Base-by-base conservation (phyloP, 148 eudicot genomes). In the Amaranthus hypochondriacus region DNA sequence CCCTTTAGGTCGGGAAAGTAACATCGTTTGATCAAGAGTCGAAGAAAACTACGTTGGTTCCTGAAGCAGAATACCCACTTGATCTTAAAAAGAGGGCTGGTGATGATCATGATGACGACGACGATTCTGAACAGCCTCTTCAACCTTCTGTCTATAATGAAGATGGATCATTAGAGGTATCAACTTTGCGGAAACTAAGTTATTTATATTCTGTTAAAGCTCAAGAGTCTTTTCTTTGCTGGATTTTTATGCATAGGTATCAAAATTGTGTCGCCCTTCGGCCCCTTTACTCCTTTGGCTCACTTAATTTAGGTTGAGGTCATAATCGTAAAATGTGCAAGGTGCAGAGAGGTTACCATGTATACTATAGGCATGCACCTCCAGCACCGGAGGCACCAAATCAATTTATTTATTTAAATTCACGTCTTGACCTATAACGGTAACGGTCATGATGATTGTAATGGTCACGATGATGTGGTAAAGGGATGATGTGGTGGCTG, bases 151-250 rank as follows among this genome's bases (percentile, higher is more conserved):
- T 82, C 49, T 96, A 92, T 69, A 83, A 79, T 57, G 96, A 96
- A 80, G 97, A 96, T 83, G 97, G 97, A 81, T 87, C 96, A 43
- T 78, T 96, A 76, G 94, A 96, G 99, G 99, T 92, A 90, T 59
- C 43, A 44, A 57, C 56, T 53, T 49, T 48, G 61, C 48, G 14
- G 39, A 10, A 28, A 13, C n/a, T 15, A 14, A 55, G 60, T 14
- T 55, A 1, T 66, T 5, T 44, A 62, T n/a, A n/a, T 56, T 10
- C 3, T 68, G 50, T 28, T 65, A 13, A 71, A 11, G 12, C 61
- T 63, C 28, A 12, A n/a, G 66, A 44, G 15, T 42, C 15, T 62
- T 62, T 28, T 11, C 48, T 44, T 44, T 43, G 18, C 48, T 62
- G 48, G 66, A 44, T 44, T 44, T 13, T 4, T 43, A 62, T 62